Evolutionary conservation across 2,329 filamentous ascomycete species (phyloP).

Genomic region (Eutypa lata): DNA sequence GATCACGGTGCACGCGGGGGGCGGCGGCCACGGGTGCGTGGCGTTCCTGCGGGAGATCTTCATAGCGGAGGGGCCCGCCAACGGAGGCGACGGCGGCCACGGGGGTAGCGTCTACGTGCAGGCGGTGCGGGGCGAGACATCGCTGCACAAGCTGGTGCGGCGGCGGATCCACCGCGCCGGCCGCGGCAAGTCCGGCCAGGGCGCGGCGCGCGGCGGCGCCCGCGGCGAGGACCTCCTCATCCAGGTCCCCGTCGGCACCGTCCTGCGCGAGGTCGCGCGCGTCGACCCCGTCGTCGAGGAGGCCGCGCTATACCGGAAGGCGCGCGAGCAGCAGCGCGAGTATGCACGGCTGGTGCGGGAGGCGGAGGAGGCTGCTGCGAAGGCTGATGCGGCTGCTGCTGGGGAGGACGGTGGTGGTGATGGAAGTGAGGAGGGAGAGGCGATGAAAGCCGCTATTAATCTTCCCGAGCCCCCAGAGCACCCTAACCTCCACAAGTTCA

Average conservation of each 20-base stretch:
- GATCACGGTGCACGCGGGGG: slow-evolving; percentile 72
- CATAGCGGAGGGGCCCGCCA: slow-evolving; percentile 82
- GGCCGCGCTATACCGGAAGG: slow-evolving; percentile 31
- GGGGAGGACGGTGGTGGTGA: slow-evolving; percentile 8
- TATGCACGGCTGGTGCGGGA: slow-evolving; percentile 23
- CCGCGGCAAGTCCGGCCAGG: slow-evolving; percentile 74
- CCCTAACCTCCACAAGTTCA: slow-evolving; percentile 67
- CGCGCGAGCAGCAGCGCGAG: slow-evolving; percentile 33
- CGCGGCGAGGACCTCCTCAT: slow-evolving; percentile 85
- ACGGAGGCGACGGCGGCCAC: slow-evolving; percentile 89
- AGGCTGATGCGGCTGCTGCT: slow-evolving; percentile 32
- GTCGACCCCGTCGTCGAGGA: slow-evolving; percentile 75
- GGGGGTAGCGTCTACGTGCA: slow-evolving; percentile 95
- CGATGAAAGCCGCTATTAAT: slow-evolving; percentile 29
- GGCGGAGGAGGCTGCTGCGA: slow-evolving; percentile 35
- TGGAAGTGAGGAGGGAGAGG: neutral
- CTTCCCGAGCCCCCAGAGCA: slow-evolving; percentile 31
- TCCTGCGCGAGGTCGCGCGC: slow-evolving; percentile 78
- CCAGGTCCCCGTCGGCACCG: slow-evolving; percentile 87
- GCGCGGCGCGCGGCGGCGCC: slow-evolving; percentile 69
- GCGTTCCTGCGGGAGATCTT: slow-evolving; percentile 92
- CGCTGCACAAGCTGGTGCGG: slow-evolving; percentile 84
- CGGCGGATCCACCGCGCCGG: slow-evolving; percentile 72
- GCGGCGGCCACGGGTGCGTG: slow-evolving; percentile 87
- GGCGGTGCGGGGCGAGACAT: slow-evolving; percentile 86